Base-by-base conservation (phyloP, 331 rosid species). In the Stylosanthes scabra region DNA sequence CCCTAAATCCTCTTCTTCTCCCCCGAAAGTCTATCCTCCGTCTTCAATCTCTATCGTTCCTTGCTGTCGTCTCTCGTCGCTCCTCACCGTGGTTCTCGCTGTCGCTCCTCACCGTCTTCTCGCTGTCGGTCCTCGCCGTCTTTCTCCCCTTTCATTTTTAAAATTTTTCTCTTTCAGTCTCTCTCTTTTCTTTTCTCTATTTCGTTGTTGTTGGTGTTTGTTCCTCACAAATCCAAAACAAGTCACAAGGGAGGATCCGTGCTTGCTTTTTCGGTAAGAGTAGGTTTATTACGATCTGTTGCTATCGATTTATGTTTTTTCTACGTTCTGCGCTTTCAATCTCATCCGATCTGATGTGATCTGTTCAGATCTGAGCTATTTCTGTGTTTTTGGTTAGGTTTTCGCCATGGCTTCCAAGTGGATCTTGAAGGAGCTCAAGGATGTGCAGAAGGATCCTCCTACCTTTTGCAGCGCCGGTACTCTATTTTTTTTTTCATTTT, bases 361-460 rank as follows among this genome's bases (percentile, higher is more conserved):
- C n/a, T 20, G 34, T 11, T 55, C 60, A 16, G 78, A 68, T 74
- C 79, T 66, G 59, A 41, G 28, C 42, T 55, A 61, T 13, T 68
- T 72, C 39, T 74, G 62, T 50, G 73, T 64, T 75, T 78, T 74
- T 56, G 47, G 31, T 63, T 63, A 75, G 91, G 85, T 86, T 83
- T 69, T 78, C 49, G 54, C 63, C 56, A 91, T 91, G 97, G 97
- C 97, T 16, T 91, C 97, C 59, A 91, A 91, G 79, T 90, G 96
- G 93, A 91, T 91, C 89, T 80, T 87, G 87, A 91, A 91, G 87
- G 97, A 91, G 13, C 92, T 88, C 74, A 91, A 91, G 86, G 97
- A 91, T 87, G 82, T 91, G 66, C 97, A 92, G 89, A 92, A 92
- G 89, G 97, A 92, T 82, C 96, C 97, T 76, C 96, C 97, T 59